These are phyloP conservation scores for Ustilago tritici DNA, from an alignment of 1,284 basidiomycete genomes.

Conservation along the genomic window DNA sequence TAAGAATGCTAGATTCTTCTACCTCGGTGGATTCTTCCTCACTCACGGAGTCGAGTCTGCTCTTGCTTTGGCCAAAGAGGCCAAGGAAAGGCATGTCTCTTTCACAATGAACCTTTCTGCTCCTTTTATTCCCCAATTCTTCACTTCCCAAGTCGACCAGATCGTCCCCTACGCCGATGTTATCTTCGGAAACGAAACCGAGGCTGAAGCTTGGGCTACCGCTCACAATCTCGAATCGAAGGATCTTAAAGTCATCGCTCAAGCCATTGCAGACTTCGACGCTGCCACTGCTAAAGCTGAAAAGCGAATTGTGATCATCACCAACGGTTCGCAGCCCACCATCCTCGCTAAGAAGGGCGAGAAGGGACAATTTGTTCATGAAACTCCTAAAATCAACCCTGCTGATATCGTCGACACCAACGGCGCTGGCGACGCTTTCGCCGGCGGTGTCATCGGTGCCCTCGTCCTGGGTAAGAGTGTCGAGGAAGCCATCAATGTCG, in stretches of 20 bases:
- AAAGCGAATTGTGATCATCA: conserved; percentile 90
- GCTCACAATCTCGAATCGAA: conserved; percentile 71
- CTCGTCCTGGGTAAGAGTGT: conserved; percentile 83
- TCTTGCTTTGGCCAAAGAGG: conserved; percentile 82
- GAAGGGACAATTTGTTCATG: conserved; percentile 73
- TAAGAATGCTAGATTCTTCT: conserved; percentile 85
- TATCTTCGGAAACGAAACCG: conserved; percentile 84
- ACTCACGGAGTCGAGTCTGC: conserved; percentile 87
- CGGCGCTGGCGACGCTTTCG: conserved; percentile 98
- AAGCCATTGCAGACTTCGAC: conserved; percentile 64
- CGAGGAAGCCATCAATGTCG: conserved; percentile 83
- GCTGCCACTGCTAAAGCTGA: conserved; percentile 46
- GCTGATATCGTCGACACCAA: conserved; percentile 88
- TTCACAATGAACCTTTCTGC: conserved; percentile 89
- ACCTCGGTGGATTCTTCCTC: conserved; percentile 97
- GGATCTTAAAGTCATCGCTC: conserved; percentile 65
- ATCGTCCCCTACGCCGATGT: conserved; percentile 66
- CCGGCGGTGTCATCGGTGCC: conserved; percentile 94
- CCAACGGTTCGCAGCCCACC: conserved; percentile 86
- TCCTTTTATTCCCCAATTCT: conserved; percentile 97
- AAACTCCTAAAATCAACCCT: conserved; percentile 71
- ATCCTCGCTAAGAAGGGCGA: conserved; percentile 78
- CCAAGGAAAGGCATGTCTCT: conserved; percentile 79
- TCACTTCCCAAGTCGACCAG: conserved; percentile 74
- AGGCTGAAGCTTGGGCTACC: conserved; percentile 87